Evolutionary conservation across 2,329 filamentous ascomycete species (phyloP).

Genomic region (Aspergillus novoparasiticus): DNA sequence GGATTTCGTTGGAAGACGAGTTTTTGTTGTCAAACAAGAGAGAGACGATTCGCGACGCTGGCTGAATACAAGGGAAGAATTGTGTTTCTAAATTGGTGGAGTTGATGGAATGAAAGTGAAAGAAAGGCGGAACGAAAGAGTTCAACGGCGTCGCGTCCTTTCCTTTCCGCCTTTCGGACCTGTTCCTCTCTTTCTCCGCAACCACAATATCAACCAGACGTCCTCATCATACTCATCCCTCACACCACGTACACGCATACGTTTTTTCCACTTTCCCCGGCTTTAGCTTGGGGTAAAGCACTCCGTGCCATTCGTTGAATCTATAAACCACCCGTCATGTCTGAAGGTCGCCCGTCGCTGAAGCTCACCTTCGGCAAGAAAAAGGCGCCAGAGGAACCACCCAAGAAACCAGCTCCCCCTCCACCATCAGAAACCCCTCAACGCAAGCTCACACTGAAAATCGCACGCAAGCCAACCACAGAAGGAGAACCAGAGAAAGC

Average conservation of each 20-base stretch:
- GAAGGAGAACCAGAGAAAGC: conserved; percentile 22
- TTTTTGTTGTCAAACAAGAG: background rate
- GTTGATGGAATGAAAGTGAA: conserved; percentile 4
- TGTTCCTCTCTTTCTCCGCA: background rate
- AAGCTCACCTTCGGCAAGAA: conserved; percentile 48
- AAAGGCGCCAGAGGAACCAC: conserved; percentile 31
- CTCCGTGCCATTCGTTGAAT: background rate
- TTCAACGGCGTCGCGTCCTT: background rate
- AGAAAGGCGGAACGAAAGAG: conserved; percentile 3
- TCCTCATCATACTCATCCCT: background rate
- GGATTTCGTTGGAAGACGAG: background rate
- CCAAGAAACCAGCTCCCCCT: conserved; percentile 23
- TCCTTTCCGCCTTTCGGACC: conserved; percentile 11
- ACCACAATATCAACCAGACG: background rate
- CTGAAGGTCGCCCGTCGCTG: conserved; percentile 38
- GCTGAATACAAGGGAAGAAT: background rate
- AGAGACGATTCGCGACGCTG: background rate
- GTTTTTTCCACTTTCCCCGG: background rate
- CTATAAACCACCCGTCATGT: conserved; percentile 30
- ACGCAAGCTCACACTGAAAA: conserved; percentile 46
- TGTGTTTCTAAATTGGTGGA: background rate
- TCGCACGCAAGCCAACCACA: conserved; percentile 34
- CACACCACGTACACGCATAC: background rate
- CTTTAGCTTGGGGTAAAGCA: background rate
- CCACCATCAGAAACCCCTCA: conserved; percentile 31